Evolutionary conservation across 2,329 filamentous ascomycete species (phyloP), one percentile per base, ranked within the genome.

Genomic region (Talaromyces sp.): DNA sequence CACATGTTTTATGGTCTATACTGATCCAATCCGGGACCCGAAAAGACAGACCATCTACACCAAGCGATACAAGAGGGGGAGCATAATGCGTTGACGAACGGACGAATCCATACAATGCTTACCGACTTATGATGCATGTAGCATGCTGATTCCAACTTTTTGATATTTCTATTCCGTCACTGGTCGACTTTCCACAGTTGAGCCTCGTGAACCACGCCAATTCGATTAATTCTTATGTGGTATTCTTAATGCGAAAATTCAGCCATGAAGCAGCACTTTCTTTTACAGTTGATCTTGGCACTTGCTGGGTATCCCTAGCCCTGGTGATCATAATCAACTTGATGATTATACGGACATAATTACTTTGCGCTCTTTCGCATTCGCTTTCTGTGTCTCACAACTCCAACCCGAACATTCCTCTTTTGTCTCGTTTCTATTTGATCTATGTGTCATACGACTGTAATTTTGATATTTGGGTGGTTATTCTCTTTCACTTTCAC

Each of bases 21-120:
- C 6, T n/a, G 19, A 7, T 39, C 1, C 52, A 56, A 22, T 14
- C 11, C n/a, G 19, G 37, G n/a, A 24, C n/a, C 11, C 22, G n/a
- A 35, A 35, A 33, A 19, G 16, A 19, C n/a, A 56, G 10, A 37
- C n/a, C 33, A 19, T 37, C 33, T 56, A 56, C 31, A 33, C 50
- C 45, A 48, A 24, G 33, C 35, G 35, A 39, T 50, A 50, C 35
- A 47, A 61, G 52, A 35, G 45, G 45, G 52, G 59, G 43, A 62
- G 60, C 47, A 62, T 62, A 62, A 52, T 62, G 60, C 60, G 48
- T 52, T 57, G 48, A 63, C 41, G 31, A 56, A 62, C 45, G 47
- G 37, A 62, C 39, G 48, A 54, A 43, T 45, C 31, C 11, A 59
- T 59, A 59, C 56, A 59, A 43, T 56, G 37, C 60, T 56, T 62